Conservation (phyloP, 23 red algal species). For the Gracilaria gracilis region DNA sequence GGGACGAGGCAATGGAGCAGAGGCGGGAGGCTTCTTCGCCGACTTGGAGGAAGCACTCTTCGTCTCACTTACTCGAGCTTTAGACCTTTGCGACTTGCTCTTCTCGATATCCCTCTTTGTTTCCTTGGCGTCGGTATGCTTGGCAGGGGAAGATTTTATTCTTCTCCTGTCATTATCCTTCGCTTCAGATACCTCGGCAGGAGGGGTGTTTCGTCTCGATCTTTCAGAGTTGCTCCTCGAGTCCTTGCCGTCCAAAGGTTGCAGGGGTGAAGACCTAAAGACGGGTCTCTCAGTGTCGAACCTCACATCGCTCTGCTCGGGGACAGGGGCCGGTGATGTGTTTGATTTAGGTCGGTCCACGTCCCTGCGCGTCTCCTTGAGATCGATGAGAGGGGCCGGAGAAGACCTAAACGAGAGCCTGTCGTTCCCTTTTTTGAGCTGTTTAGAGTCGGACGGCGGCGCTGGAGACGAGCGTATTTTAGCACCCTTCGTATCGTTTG, state of each 20-base stretch:
- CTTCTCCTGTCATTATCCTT: background rate
- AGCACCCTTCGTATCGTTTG: background rate
- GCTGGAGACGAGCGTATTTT: background rate
- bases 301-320: background rate
- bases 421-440: background rate
- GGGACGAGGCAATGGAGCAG: background rate
- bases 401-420: background rate
- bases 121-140: background rate
- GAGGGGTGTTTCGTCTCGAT: background rate
- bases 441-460: background rate
- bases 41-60: background rate
- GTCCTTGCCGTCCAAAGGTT: background rate
- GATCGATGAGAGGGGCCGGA: background rate
- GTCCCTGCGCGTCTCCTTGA: background rate
- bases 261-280: background rate
- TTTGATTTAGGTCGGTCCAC: background rate
- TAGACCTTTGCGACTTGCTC: background rate
- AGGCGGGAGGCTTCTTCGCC: slow-evolving; percentile 13
- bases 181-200: background rate
- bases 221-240: background rate
- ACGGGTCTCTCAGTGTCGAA: background rate
- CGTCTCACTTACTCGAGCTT: background rate
- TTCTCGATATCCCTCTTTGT: background rate
- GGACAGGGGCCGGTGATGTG: background rate
- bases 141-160: background rate